These are phyloP conservation scores for Waltiozyma sp. DNA, from an alignment of 1,139 yeast genomes.

Conservation along the genomic window DNA sequence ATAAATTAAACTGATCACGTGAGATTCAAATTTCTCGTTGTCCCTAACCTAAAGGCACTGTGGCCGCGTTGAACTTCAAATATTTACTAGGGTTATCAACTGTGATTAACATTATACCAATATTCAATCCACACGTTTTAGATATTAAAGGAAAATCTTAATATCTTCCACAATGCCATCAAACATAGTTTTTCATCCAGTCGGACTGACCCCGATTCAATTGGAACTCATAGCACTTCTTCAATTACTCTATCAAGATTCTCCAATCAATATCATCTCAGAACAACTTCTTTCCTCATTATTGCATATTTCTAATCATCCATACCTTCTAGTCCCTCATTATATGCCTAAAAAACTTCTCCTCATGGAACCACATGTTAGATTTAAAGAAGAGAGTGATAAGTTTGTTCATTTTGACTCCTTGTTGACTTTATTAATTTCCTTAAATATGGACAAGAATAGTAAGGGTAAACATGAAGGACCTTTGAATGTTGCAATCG, in stretches of 20 bases:
- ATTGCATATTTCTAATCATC: slow-evolving; percentile 45
- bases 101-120: no score
- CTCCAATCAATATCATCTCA: background rate
- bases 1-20: no score
- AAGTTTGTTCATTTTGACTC: slow-evolving; percentile 46
- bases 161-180: no score
- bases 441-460: background rate
- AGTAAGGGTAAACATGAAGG: background rate
- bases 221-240: background rate
- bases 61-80: no score
- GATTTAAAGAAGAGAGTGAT: slow-evolving; percentile 43
- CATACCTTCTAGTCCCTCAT: slow-evolving; percentile 62
- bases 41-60: no score
- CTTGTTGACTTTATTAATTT: slow-evolving; percentile 27
- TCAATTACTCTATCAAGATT: background rate
- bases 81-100: no score
- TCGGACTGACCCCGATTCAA: background rate
- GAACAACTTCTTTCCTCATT: slow-evolving; percentile 14
- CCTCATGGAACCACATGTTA: slow-evolving; percentile 51
- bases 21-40: no score
- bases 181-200: background rate
- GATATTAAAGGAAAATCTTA: no score
- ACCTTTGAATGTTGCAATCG: slow-evolving; percentile 29
- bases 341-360: slow-evolving; percentile 60
- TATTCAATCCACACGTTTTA: no score